Base-by-base conservation (phyloP, 192 early-diverging fungal genomes). In the Entomortierella beljakovae region DNA sequence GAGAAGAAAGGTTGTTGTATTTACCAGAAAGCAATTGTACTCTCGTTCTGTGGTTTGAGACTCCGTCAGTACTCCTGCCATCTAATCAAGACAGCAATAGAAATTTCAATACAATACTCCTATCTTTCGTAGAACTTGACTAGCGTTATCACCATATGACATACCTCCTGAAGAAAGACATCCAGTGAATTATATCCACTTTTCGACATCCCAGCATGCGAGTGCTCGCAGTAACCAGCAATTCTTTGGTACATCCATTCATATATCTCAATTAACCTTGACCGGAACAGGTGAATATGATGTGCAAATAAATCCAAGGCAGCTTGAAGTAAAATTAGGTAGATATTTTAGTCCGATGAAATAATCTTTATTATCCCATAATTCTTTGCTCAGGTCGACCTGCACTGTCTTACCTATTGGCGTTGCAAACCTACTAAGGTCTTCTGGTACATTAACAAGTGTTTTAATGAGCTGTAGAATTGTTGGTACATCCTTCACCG, bases 381-480 rank as follows among this genome's bases (percentile, higher is more conserved):
- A n/a, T n/a, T n/a, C n/a, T 38, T 38, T 13, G 13, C 6, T 38
- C 37, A 38, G 13, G 25, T 56, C 0, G 34, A 23, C 2, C 16
- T 10, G 32, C 6, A 18, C 2, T 49, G 3, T n/a, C 50, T 26
- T 68, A 79, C 71, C 83, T 29, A 73, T 62, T 6, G 85, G 85
- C 16, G 72, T 59, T 3, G 67, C 70, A 62, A 70, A 86, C 28
- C 80, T 58, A 22, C 57, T 61, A 2, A 86, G 56, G 42, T 83
- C 82, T 8, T 82, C 76, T 18, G 85, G 85, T 1, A 86, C 65
- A 51, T 81, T 62, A 18, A 83, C 58, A 20, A 83, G 34, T 3
- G 50, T 67, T 46, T 80, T 80, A 25, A 84, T 40, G 16, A 76
- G 38, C 26, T 54, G 28, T 25, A 81, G 70, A 4, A 83, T 53